Evolutionary conservation across 257 asterid genomes (phyloP).

Genomic region (Nicotiana sylvestris): DNA sequence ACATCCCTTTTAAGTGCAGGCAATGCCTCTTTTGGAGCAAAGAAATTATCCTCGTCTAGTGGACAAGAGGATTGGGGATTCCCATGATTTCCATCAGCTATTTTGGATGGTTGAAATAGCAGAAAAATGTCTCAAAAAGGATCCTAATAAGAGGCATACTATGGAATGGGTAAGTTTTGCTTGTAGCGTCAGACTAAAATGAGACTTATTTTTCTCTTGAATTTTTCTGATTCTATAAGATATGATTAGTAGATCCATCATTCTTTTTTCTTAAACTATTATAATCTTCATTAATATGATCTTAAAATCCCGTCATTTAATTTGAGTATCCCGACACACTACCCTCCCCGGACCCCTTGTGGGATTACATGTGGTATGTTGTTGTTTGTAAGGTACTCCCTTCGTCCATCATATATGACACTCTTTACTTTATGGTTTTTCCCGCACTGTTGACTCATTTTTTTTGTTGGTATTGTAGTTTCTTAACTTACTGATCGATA

Average conservation of each 20-base stretch:
- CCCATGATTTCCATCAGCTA: conserved; percentile 66
- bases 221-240: background rate
- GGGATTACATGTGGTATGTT: too few species aligned
- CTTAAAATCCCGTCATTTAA: background rate
- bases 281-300: background rate
- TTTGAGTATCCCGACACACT: background rate
- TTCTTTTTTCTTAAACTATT: background rate
- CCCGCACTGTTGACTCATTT: background rate
- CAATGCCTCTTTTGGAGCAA: conserved; percentile 54
- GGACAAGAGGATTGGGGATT: conserved; percentile 53
- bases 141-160: conserved; percentile 51
- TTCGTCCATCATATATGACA: background rate
- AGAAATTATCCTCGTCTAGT: conserved; percentile 64
- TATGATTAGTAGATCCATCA: background rate
- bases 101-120: conserved; percentile 67
- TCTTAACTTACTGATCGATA: background rate
- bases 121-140: conserved; percentile 50
- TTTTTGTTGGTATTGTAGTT: background rate
- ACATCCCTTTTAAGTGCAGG: conserved; percentile 35
- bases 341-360: too few species aligned
- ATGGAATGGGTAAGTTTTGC: conserved; percentile 51
- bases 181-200: background rate
- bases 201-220: background rate
- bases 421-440: background rate
- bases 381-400: background rate